Evolutionary conservation across 129 eudicot genomes (phyloP).

Genomic region (Saussurea involucrata): DNA sequence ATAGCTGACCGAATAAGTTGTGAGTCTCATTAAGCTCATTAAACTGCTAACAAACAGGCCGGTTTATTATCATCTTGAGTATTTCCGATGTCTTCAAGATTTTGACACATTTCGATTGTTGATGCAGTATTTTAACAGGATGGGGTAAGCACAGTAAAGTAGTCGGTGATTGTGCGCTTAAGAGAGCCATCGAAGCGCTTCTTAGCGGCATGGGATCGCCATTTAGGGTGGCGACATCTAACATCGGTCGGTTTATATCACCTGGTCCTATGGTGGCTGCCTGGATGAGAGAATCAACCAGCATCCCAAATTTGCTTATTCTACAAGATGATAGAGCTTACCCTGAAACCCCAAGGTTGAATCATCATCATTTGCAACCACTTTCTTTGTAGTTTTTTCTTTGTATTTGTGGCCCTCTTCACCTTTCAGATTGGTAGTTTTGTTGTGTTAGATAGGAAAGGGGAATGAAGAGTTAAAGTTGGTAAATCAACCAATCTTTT

Average conservation of each 20-base stretch:
- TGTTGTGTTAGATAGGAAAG: not conserved
- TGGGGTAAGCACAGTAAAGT: conserved; percentile 99
- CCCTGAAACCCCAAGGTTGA: conserved; percentile 29
- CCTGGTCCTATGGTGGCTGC: conserved; percentile 77
- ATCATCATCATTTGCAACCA: conserved; percentile 33
- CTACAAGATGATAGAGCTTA: conserved; percentile 77
- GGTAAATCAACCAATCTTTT: not conserved
- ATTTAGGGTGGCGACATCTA: conserved; percentile 67
- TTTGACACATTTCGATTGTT: not conserved
- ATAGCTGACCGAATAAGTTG: too few species aligned
- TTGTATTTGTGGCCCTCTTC: not conserved
- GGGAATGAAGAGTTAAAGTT: conserved; percentile 7
- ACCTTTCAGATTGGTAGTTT: not conserved
- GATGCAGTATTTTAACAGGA: conserved; percentile 85
- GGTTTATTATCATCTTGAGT: not conserved
- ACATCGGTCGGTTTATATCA: conserved; percentile 81
- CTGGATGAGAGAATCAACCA: conserved; percentile 80
- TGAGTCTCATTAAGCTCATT: too few species aligned
- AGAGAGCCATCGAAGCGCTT: conserved; percentile 75
- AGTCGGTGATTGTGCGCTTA: conserved; percentile 86
- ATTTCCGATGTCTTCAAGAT: not conserved
- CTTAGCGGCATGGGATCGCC: conserved; percentile 77
- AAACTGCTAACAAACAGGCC: too few species aligned
- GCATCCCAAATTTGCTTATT: conserved; percentile 65
- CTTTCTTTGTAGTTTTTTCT: conserved; percentile 38